Conservation (phyloP, 2,329 filamentous ascomycete genomes). For the Meredithiella fracta region DNA sequence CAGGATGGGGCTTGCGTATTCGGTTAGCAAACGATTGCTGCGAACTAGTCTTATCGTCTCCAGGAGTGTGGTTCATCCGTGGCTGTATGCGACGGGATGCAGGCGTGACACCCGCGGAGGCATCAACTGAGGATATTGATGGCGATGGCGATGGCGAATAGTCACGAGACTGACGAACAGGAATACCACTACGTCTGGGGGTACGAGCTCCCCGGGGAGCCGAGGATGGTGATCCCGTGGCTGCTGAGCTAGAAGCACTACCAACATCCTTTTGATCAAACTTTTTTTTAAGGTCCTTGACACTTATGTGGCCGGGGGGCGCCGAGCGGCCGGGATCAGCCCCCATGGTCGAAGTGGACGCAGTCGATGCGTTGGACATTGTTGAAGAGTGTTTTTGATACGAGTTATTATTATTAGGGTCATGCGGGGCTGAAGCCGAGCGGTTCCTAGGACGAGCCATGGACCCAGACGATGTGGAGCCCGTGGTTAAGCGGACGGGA, state of each 20-base stretch:
- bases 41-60: not conserved
- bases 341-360: not conserved
- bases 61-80: not conserved
- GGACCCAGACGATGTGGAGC: not conserved
- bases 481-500: not conserved
- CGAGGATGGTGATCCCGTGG: not conserved
- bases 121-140: conserved; percentile 11
- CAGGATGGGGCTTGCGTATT: conserved; percentile 34
- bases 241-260: conserved; percentile 4
- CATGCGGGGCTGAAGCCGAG: conserved; percentile 12
- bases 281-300: conserved; percentile 63
- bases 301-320: conserved; percentile 29
- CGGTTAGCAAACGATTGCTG: conserved; percentile 39
- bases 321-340: not conserved
- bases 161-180: conserved; percentile 11
- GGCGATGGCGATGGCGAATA: conserved; percentile 12
- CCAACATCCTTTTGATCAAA: conserved; percentile 48
- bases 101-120: not conserved
- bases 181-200: conserved; percentile 12
- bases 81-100: not conserved
- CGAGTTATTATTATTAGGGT: conserved; percentile 3
- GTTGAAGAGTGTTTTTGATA: not conserved
- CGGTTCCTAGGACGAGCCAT: conserved; percentile 1
- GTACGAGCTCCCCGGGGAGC: conserved; percentile 2
- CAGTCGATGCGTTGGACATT: not conserved